Conservation (phyloP, 768 basidiomycete species). For the Podaxis carcinomalis region DNA sequence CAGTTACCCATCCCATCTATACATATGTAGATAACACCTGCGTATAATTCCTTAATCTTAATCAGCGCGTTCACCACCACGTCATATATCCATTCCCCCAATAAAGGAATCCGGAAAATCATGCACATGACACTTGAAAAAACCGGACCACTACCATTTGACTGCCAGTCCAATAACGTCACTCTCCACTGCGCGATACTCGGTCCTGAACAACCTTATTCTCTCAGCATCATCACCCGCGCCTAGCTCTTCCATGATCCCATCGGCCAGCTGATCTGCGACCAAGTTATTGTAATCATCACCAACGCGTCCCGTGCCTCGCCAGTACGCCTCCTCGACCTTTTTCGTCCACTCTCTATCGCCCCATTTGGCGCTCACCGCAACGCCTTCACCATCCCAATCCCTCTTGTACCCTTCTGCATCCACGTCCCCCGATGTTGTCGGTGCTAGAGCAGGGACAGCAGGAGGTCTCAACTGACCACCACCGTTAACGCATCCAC, state of each 20-base stretch:
- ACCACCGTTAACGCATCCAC: conserved; percentile 96
- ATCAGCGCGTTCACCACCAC: conserved; percentile 1
- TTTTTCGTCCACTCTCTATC: conserved; percentile 76
- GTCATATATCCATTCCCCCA: background rate
- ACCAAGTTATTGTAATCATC: conserved; percentile 11
- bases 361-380: conserved; percentile 64
- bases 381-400: conserved; percentile 55
- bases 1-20: conserved; percentile 2
- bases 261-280: conserved; percentile 23
- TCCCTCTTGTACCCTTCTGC: conserved; percentile 65
- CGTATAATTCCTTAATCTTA: conserved; percentile 11
- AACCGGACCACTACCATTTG: conserved; percentile 47
- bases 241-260: conserved; percentile 24
- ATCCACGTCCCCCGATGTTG: conserved; percentile 24
- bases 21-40: conserved; percentile 8
- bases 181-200: conserved; percentile 82
- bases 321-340: conserved; percentile 87
- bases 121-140: background rate
- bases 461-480: conserved; percentile 64
- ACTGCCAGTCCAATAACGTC: conserved; percentile 76
- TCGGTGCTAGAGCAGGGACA: background rate
- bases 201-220: conserved; percentile 63
- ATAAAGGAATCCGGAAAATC: background rate
- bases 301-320: conserved; percentile 17
- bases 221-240: conserved; percentile 31